A percentile compares a stretch with the other conserved stretches of the same genome.
Evolutionary conservation across 75 land plant genomes (phyloP).

Genomic region (Sequoia sempervirens): DNA sequence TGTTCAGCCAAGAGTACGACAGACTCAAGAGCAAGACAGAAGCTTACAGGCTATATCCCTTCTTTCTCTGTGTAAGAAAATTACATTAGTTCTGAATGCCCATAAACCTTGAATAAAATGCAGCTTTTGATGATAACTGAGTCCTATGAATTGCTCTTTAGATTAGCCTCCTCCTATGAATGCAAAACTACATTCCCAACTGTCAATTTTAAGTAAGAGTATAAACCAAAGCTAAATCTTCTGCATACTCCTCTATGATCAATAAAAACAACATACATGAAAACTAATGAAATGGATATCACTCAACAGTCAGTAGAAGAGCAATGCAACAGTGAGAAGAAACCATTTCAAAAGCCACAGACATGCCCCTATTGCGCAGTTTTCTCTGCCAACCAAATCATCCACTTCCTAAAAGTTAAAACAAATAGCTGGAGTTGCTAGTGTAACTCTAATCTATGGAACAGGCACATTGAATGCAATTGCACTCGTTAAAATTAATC

Average conservation of each 20-base stretch:
- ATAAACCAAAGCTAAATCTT: not conserved
- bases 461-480: not conserved
- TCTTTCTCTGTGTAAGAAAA: not conserved
- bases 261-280: not conserved
- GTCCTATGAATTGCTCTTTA: not conserved
- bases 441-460: not conserved
- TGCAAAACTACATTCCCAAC: not conserved
- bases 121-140: not conserved
- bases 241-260: not conserved
- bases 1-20: not conserved
- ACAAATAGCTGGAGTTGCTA: not conserved
- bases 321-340: not conserved
- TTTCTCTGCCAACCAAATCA: not conserved
- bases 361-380: not conserved
- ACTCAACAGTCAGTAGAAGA: not conserved
- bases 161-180: not conserved
- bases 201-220: not conserved
- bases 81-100: not conserved
- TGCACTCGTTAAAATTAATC: no score
- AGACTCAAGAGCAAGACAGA: not conserved
- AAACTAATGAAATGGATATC: not conserved
- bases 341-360: not conserved
- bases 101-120: not conserved
- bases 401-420: not conserved
- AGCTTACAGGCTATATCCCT: not conserved